phyloP scores from a whole-genome alignment of 306 rosid genomes.

The Prunus salicina region DNA sequence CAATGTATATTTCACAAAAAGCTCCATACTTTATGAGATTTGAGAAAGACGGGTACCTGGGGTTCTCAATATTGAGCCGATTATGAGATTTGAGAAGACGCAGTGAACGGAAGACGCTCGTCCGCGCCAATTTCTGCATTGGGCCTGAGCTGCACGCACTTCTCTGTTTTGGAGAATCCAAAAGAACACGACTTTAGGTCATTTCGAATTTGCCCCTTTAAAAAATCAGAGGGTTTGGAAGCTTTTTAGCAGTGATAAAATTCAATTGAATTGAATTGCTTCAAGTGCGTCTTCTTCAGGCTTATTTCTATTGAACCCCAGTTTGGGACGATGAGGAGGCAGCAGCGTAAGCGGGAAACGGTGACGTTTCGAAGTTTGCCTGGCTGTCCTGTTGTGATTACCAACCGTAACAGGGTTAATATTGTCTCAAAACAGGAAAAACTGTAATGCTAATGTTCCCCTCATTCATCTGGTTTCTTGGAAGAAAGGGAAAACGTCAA shows the following conservation, averaged over 20 bases:
- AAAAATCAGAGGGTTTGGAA: background rate
- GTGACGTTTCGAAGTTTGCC: background rate
- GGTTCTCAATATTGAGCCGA: slow-evolving; percentile 16
- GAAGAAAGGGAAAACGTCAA: too few relatives aligned
- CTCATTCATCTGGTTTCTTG: too few relatives aligned
- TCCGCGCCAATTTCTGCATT: slow-evolving; percentile 23
- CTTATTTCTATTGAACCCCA: background rate
- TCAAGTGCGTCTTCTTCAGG: background rate
- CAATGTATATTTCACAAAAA: background rate
- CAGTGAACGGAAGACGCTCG: slow-evolving; percentile 34
- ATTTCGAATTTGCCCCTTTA: background rate
- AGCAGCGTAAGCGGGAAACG: background rate
- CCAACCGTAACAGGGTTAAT: too few relatives aligned
- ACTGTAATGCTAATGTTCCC: too few relatives aligned
- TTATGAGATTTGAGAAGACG: slow-evolving; percentile 25
- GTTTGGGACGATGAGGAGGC: background rate
- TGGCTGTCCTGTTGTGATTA: background rate
- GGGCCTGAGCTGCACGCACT: background rate
- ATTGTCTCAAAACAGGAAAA: too few relatives aligned
- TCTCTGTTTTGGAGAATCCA: background rate
- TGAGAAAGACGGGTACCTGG: slow-evolving; percentile 13
- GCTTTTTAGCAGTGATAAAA: background rate
- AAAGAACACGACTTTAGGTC: background rate
- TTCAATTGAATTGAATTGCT: background rate
- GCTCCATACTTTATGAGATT: background rate